A percentile compares a stretch with the other conserved stretches of the same genome.
These are phyloP conservation scores for Strigomonas culicis DNA, from an alignment of 208 protist genomes.

Conservation along the genomic window DNA sequence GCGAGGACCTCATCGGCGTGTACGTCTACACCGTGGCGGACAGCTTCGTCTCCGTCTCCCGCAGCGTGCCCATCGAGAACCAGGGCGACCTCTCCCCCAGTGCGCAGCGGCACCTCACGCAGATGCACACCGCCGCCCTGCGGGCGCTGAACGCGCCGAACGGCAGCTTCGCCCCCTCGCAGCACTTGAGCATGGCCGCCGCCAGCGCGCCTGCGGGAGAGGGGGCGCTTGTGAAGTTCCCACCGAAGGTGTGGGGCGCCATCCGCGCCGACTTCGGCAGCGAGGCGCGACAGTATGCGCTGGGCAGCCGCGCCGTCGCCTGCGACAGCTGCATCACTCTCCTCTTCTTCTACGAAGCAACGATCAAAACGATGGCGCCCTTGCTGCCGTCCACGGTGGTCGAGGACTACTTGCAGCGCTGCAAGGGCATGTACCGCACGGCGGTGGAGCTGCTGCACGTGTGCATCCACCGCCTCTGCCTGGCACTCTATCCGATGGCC, in stretches of 20 bases:
- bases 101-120: constrained; percentile 37
- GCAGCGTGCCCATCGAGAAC: constrained; percentile 60
- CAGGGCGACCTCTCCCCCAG: constrained; percentile 59
- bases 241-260: constrained; percentile 59
- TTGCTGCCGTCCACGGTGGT: constrained; percentile 43
- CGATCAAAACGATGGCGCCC: constrained; percentile 43
- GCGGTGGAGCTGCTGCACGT: constrained; percentile 75
- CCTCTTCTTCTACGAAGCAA: constrained; percentile 56
- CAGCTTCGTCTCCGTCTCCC: constrained; percentile 84
- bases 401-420: constrained; percentile 37
- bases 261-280: constrained; percentile 50
- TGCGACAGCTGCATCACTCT: constrained; percentile 55
- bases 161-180: constrained; percentile 21
- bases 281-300: constrained; percentile 53
- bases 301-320: constrained; percentile 56
- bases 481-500: constrained; percentile 70
- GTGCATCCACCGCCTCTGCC: constrained; percentile 69
- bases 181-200: constrained; percentile 1
- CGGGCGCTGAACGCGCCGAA: constrained; percentile 31
- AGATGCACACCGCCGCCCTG: constrained; percentile 44
- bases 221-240: constrained; percentile 30
- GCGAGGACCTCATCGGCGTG: constrained; percentile 56
- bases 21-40: constrained; percentile 82
- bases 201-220: constrained; percentile 4
- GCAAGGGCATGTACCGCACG: constrained; percentile 34